Base-by-base conservation (phyloP, 257 asterid genomes). In the Primulina huaijiensis region DNA sequence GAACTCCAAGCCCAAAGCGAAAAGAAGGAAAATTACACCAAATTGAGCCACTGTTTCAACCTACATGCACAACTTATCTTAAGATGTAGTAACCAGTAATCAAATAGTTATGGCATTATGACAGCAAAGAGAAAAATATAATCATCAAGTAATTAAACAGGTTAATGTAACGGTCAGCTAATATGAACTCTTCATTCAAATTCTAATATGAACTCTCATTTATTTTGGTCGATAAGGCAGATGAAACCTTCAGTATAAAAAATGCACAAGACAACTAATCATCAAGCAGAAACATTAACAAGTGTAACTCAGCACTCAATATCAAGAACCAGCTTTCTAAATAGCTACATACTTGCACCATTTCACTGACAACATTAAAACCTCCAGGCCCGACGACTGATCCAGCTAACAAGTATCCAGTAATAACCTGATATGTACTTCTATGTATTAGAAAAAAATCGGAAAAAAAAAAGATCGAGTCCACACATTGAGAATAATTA, bases 11-110 rank as follows among this genome's bases (percentile, higher is more conserved):
- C 99, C 99, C 85, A 94, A 82, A 66, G 99, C 99, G 78, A 94
- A 94, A 62, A 94, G 97, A 79, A 94, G 98, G 80, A 94, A 94
- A 77, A 94, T 89, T 8, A 91, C 97, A 82, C 99, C 99, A 84
- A 94, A 94, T 81, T 94, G 99, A 62, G 99, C 99, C 77, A 94
- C 97, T 60, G 99, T 94, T 86, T 94, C 99, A 72, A 94, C 99
- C 99, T 94, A 77, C 38, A 80, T 35, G 72, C 71, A 83, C 58
- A 72, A 70, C 60, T 64, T 50, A 59, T 69, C 74, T 64, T 27
- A 69, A 66, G 69, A 62, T 62, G 73, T 10, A 7, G 23, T 30
- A 33, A 40, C 61, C 65, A 43, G n/a, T 11, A 43, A 43, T 43
- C 19, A 43, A 43, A 43, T 43, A 3, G 55, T 43, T 43, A 43